A percentile compares a stretch with the other conserved stretches of the same genome.
Conservation (phyloP, 345 rosid genomes). For the Litchi chinensis region DNA sequence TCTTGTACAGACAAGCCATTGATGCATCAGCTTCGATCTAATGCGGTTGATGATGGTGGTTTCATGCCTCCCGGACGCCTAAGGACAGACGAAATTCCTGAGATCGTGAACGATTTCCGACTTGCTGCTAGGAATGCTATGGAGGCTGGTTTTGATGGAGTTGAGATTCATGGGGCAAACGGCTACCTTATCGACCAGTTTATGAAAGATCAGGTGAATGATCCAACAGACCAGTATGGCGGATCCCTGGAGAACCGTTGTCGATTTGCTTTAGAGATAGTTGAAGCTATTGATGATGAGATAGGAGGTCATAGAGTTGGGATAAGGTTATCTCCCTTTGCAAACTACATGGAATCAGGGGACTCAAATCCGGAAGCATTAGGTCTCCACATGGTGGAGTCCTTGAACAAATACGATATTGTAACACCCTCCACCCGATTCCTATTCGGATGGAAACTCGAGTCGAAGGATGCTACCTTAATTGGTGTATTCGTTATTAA, state of each 20-base stretch:
- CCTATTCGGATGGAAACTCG: too few relatives aligned
- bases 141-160: conserved; percentile 88
- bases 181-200: conserved; percentile 72
- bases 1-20: conserved; percentile 61
- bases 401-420: conserved; percentile 52
- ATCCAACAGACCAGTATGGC: conserved; percentile 66
- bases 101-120: conserved; percentile 59
- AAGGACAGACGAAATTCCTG: conserved; percentile 60
- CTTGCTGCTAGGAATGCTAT: conserved; percentile 76
- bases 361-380: conserved; percentile 72
- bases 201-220: conserved; percentile 74
- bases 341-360: conserved; percentile 45
- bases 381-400: conserved; percentile 59
- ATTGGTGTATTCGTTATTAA: too few relatives aligned
- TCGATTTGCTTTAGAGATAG: conserved; percentile 57
- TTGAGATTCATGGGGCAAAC: conserved; percentile 77
- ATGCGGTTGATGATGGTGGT: conserved; percentile 40
- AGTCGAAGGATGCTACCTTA: too few relatives aligned
- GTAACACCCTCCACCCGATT: too few relatives aligned
- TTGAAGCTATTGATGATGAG: conserved; percentile 60
- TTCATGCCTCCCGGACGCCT: conserved; percentile 60
- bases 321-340: conserved; percentile 67
- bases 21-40: conserved; percentile 40
- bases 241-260: conserved; percentile 72
- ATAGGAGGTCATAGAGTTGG: conserved; percentile 67